Evolutionary conservation across 2,329 filamentous ascomycete genomes (phyloP).

Genomic region (Chaetomiaceae sp.): DNA sequence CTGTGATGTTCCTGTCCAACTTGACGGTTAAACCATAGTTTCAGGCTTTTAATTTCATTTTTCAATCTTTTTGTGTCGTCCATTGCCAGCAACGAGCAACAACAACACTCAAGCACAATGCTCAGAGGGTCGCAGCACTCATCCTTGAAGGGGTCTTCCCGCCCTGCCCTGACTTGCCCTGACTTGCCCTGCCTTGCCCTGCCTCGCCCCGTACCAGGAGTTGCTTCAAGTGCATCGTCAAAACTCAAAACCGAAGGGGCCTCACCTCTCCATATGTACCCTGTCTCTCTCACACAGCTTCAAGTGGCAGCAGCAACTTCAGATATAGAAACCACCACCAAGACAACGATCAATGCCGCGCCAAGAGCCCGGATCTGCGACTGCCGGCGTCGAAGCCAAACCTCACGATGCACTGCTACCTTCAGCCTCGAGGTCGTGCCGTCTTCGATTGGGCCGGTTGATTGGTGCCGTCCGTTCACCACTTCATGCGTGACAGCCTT

Average conservation of each 20-base stretch:
- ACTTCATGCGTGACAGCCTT: slow-evolving; percentile 4
- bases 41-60: no score
- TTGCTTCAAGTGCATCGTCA: not conserved
- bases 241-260: not conserved
- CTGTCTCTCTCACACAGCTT: not conserved
- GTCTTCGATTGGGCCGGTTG: slow-evolving; percentile 11
- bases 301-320: not conserved
- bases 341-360: slow-evolving; percentile 15
- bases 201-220: no score
- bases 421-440: not conserved
- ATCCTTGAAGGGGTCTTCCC: no score
- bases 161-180: no score
- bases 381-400: slow-evolving; percentile 19
- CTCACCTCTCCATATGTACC: not conserved
- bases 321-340: slow-evolving; percentile 8
- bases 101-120: no score
- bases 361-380: slow-evolving; percentile 11
- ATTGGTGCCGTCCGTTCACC: slow-evolving; percentile 1
- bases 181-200: no score
- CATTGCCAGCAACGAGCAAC: no score
- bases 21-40: no score
- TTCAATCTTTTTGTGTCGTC: no score
- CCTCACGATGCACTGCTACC: slow-evolving; percentile 4
- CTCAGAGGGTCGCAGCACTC: no score
- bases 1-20: no score